Conservation (phyloP, 2,329 filamentous ascomycete genomes). For the Monosporascus ibericus region DNA sequence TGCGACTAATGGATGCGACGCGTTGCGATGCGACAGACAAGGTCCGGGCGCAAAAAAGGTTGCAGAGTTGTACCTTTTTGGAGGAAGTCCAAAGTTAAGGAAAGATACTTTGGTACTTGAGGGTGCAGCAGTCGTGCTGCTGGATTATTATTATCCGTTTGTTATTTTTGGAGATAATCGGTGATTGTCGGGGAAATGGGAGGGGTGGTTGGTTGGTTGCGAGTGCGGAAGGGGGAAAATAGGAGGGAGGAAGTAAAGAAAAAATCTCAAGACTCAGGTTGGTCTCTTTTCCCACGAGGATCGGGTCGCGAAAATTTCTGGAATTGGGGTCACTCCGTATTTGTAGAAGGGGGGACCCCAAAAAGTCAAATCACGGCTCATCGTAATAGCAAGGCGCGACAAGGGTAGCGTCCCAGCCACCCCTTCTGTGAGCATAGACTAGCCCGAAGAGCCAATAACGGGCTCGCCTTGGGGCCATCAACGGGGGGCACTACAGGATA, state of each 20-base stretch:
- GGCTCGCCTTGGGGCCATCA: conserved; percentile 1
- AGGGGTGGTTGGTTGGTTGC: conserved; percentile 18
- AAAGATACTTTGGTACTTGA: conserved; percentile 22
- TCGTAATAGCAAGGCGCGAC: conserved; percentile 16
- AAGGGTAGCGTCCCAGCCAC: conserved; percentile 12
- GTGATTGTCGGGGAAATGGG: conserved; percentile 22
- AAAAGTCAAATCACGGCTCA: conserved; percentile 22
- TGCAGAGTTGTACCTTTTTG: conserved; percentile 11
- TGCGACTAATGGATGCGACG: neutral
- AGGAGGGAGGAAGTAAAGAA: conserved; percentile 29
- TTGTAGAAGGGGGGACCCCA: conserved; percentile 33
- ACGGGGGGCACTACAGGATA: conserved; percentile 10
- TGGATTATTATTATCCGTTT: conserved; percentile 4
- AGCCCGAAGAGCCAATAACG: conserved; percentile 13
- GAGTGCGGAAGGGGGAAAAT: conserved; percentile 26
- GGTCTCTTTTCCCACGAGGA: conserved; percentile 21
- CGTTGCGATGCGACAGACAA: neutral
- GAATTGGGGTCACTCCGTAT: conserved; percentile 36
- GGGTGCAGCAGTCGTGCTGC: conserved; percentile 6
- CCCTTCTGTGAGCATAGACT: conserved; percentile 11
- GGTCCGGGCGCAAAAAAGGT: too few relatives aligned
- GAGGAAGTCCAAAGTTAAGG: conserved; percentile 2
- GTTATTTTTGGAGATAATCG: conserved; percentile 15
- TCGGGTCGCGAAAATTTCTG: conserved; percentile 29
- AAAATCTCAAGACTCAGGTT: conserved; percentile 28